A percentile compares a stretch with the other conserved stretches of the same genome.
phyloP scores from a whole-genome alignment of 257 asterid species.

The Penstemon barbatus region DNA sequence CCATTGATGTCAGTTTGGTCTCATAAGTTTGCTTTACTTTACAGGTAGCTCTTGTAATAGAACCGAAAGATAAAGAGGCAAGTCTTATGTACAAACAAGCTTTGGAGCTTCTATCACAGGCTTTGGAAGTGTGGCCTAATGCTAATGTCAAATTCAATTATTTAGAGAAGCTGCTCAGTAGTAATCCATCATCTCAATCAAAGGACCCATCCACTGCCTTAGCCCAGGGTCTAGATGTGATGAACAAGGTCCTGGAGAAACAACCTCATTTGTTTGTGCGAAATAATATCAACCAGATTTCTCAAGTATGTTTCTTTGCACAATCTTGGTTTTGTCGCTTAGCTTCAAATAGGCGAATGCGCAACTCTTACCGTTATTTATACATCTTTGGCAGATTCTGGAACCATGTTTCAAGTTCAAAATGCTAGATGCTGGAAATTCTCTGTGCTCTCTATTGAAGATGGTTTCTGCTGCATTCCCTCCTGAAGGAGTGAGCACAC shows the following conservation, averaged over 20 bases:
- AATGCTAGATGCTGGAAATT: slow-evolving; percentile 97
- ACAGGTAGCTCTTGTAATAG: slow-evolving; percentile 95
- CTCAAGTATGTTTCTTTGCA: slow-evolving; percentile 62
- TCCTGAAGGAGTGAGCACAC: slow-evolving; percentile 73
- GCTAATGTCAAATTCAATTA: slow-evolving; percentile 98
- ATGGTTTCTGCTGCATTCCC: slow-evolving; percentile 96
- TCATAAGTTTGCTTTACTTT: slow-evolving; percentile 18
- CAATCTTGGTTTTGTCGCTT: slow-evolving; percentile 28
- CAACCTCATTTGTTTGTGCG: slow-evolving; percentile 96
- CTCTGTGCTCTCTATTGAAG: slow-evolving; percentile 84
- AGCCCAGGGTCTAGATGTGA: slow-evolving; percentile 97
- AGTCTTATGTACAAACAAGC: slow-evolving; percentile 98
- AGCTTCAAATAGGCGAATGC: slow-evolving; percentile 24
- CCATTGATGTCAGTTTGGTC: slow-evolving; percentile 14
- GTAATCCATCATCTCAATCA: slow-evolving; percentile 96
- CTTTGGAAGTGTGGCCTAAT: slow-evolving; percentile 99
- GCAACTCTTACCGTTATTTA: slow-evolving; percentile 10
- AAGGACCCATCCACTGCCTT: slow-evolving; percentile 98
- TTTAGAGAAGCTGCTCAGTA: slow-evolving; percentile 92
- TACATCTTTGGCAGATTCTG: slow-evolving; percentile 62
- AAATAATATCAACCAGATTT: slow-evolving; percentile 85
- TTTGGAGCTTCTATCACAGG: slow-evolving; percentile 90
- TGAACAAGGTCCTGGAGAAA: slow-evolving; percentile 97
- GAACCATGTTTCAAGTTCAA: slow-evolving; percentile 99
- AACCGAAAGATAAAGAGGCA: slow-evolving; percentile 98